These are phyloP conservation scores for Eucalyptus polyanthemos DNA, from an alignment of 345 rosid genomes.

Conservation along the genomic window DNA sequence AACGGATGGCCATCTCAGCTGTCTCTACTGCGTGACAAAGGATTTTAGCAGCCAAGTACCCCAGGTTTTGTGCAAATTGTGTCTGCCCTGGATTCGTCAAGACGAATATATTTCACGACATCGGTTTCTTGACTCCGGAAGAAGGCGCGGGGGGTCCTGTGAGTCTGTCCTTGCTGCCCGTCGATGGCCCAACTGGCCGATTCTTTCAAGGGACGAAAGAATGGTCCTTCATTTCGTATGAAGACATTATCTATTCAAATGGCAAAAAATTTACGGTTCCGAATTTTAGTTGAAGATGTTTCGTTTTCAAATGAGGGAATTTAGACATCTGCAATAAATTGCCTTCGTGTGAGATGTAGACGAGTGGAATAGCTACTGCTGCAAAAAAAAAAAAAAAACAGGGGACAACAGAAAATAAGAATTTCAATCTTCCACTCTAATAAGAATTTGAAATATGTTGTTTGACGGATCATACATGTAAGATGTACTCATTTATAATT, in stretches of 20 bases:
- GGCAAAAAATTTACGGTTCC: background rate
- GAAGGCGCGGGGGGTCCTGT: background rate
- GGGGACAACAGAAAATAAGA: background rate
- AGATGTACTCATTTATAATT: background rate
- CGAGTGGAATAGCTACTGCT: background rate
- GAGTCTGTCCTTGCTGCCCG: background rate
- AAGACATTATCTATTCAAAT: background rate
- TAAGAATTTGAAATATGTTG: background rate
- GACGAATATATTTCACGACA: background rate
- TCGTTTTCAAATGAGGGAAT: background rate
- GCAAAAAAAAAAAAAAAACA: background rate
- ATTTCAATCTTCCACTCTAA: background rate
- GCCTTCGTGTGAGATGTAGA: background rate
- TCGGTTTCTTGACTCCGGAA: background rate
- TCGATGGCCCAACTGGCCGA: background rate
- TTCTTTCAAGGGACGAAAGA: background rate
- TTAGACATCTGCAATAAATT: background rate
- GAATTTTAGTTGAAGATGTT: background rate
- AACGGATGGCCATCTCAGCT: no score
- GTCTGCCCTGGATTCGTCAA: slow-evolving; percentile 5
- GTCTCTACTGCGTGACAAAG: background rate
- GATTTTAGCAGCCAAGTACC: background rate
- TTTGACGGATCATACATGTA: background rate
- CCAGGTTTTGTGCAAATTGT: background rate
- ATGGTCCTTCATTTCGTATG: background rate